Evolutionary conservation across 2,329 filamentous ascomycete genomes (phyloP).

Genomic region (Neofusicoccum parvum): DNA sequence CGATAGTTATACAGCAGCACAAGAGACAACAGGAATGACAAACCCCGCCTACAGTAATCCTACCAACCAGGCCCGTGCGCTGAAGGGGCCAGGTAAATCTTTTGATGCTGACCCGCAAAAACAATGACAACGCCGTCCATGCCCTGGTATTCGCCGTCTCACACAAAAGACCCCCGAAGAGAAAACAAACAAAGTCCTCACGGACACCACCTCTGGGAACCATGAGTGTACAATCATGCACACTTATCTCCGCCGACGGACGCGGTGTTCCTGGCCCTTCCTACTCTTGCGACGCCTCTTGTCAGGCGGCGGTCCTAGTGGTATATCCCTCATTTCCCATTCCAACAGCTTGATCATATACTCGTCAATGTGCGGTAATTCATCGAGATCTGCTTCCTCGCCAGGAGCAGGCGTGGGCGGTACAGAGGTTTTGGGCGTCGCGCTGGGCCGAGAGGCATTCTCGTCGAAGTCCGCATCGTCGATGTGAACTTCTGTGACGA

Average conservation of each 20-base stretch:
- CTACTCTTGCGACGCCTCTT: conserved; percentile 16
- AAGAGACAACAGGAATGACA: neutral
- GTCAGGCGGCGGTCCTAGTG: conserved; percentile 19
- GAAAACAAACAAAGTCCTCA: too few species aligned
- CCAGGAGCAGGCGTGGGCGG: conserved; percentile 4
- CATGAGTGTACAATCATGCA: neutral
- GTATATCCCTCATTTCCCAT: conserved; percentile 21
- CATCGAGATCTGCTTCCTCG: neutral
- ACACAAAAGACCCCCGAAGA: too few species aligned
- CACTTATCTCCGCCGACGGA: conserved; percentile 13
- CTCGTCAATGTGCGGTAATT: conserved; percentile 18
- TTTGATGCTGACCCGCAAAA: neutral
- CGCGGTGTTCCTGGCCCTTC: conserved; percentile 19
- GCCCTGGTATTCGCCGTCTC: neutral
- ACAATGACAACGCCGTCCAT: conserved; percentile 8
- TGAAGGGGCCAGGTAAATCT: neutral
- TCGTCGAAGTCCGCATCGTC: conserved; percentile 47
- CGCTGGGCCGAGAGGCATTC: conserved; percentile 28
- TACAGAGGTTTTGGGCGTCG: conserved; percentile 25
- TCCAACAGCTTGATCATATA: conserved; percentile 19
- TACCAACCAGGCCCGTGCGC: neutral
- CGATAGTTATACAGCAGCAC: conserved; percentile 4
- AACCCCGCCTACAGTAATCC: neutral
- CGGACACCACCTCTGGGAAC: too few species aligned
- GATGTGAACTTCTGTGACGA: conserved; percentile 60